Evolutionary conservation across 1,284 basidiomycete species (phyloP).

Genomic region (Ceratobasidium sp.): DNA sequence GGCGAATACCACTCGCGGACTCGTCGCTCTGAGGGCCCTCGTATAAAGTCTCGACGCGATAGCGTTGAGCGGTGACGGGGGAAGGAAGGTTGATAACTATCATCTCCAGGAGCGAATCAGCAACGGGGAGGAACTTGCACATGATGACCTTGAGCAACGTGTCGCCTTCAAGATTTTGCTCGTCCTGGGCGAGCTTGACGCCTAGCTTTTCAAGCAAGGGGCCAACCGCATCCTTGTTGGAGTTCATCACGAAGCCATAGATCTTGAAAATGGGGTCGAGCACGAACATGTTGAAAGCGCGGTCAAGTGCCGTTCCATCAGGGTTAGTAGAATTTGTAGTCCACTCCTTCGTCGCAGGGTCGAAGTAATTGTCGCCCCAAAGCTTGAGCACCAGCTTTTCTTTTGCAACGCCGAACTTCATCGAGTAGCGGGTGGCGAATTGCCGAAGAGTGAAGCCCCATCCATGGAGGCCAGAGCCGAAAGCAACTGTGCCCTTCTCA

Average conservation of each 20-base stretch:
- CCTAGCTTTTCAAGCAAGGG: slow-evolving; percentile 98
- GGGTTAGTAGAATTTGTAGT: slow-evolving; percentile 81
- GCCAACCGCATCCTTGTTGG: slow-evolving; percentile 93
- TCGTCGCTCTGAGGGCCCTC: slow-evolving; percentile 99
- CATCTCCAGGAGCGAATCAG: slow-evolving; percentile 99
- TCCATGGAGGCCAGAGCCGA: slow-evolving; percentile 99
- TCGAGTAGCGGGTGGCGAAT: slow-evolving; percentile 94
- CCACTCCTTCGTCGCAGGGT: slow-evolving; percentile 98
- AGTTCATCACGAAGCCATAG: slow-evolving; percentile 99
- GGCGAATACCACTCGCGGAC: slow-evolving; percentile 97
- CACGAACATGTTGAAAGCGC: slow-evolving; percentile 95
- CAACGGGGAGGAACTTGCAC: slow-evolving; percentile 99
- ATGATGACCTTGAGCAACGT: slow-evolving; percentile 97
- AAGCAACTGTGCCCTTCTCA: slow-evolving; percentile 98
- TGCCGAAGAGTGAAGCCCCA: slow-evolving; percentile 99
- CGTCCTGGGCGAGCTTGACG: slow-evolving; percentile 88
- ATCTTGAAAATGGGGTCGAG: slow-evolving; percentile 99
- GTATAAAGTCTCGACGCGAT: slow-evolving; percentile 99
- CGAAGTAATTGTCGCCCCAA: slow-evolving; percentile 99
- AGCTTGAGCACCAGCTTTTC: slow-evolving; percentile 98
- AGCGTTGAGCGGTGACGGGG: slow-evolving; percentile 95
- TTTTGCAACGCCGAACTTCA: slow-evolving; percentile 99
- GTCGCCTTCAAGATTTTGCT: slow-evolving; percentile 97
- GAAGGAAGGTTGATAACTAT: slow-evolving; percentile 99
- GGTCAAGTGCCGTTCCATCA: slow-evolving; percentile 91